These are phyloP conservation scores for Isabelozyma gotoi DNA, from an alignment of 805 yeast species.

Conservation along the genomic window DNA sequence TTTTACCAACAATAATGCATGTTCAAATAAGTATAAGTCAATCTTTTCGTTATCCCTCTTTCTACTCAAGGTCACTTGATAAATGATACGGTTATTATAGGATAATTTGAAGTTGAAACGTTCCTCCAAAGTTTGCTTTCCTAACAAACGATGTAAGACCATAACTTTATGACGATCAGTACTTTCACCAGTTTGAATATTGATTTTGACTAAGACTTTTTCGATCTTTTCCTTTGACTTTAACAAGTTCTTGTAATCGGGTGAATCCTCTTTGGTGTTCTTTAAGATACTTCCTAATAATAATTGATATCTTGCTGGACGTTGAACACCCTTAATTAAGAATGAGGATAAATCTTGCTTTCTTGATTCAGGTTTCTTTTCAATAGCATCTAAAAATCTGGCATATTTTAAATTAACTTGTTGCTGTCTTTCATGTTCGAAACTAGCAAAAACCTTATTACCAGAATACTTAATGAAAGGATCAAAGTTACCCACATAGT, in stretches of 20 bases:
- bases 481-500: conserved; percentile 81
- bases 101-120: conserved; percentile 81
- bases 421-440: conserved; percentile 92
- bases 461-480: conserved; percentile 94
- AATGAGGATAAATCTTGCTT: conserved; percentile 91
- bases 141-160: conserved; percentile 54
- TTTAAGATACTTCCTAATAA: conserved; percentile 80
- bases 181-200: conserved; percentile 88
- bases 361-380: conserved; percentile 78
- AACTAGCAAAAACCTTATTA: conserved; percentile 91
- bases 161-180: conserved; percentile 89
- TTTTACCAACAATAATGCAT: conserved; percentile 80
- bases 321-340: conserved; percentile 90
- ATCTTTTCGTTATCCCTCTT: conserved; percentile 78
- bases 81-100: conserved; percentile 78
- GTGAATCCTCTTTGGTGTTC: conserved; percentile 71
- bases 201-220: conserved; percentile 72
- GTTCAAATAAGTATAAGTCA: conserved; percentile 85
- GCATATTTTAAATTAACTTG: conserved; percentile 88
- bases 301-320: conserved; percentile 93
- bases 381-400: conserved; percentile 89
- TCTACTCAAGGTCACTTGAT: conserved; percentile 68
- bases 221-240: conserved; percentile 76
- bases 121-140: conserved; percentile 81
- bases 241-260: conserved; percentile 67